Conservation (phyloP, 768 basidiomycete genomes). For the Macrolepiota fuliginosa region DNA sequence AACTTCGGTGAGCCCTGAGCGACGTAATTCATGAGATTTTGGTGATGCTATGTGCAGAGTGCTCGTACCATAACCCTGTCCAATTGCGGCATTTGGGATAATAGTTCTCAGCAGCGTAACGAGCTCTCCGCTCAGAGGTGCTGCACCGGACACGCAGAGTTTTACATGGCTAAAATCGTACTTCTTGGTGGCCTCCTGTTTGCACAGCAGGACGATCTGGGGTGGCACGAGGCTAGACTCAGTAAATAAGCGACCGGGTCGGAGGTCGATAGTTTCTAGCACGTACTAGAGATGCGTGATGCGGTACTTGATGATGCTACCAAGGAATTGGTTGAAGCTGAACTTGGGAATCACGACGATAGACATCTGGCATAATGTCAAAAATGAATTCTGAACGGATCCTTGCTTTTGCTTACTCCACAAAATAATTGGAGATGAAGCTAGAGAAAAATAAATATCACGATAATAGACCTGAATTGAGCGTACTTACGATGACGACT, state of each 20-base stretch:
- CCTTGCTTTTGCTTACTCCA: constrained; percentile 35
- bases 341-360: constrained; percentile 68
- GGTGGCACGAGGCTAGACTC: constrained; percentile 57
- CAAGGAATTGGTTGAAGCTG: constrained; percentile 51
- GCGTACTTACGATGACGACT: constrained; percentile 45
- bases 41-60: not conserved
- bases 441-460: constrained; percentile 21
- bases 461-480: not conserved
- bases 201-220: constrained; percentile 64
- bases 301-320: constrained; percentile 51
- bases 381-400: not conserved
- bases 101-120: constrained; percentile 40
- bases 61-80: constrained; percentile 58
- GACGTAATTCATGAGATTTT: not conserved
- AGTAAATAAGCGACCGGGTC: not conserved
- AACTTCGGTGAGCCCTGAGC: constrained; percentile 62
- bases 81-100: constrained; percentile 58
- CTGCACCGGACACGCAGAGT: constrained; percentile 57
- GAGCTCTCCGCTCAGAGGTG: constrained; percentile 59
- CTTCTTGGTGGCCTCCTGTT: constrained; percentile 53
- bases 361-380: constrained; percentile 35
- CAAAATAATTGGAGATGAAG: constrained; percentile 52
- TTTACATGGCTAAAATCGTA: constrained; percentile 52
- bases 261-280: no score
- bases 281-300: constrained; percentile 56